A percentile compares a stretch with the other conserved stretches of the same genome.
phyloP scores from a whole-genome alignment of 2,329 filamentous ascomycete genomes.

The Periconia macrospinosa region DNA sequence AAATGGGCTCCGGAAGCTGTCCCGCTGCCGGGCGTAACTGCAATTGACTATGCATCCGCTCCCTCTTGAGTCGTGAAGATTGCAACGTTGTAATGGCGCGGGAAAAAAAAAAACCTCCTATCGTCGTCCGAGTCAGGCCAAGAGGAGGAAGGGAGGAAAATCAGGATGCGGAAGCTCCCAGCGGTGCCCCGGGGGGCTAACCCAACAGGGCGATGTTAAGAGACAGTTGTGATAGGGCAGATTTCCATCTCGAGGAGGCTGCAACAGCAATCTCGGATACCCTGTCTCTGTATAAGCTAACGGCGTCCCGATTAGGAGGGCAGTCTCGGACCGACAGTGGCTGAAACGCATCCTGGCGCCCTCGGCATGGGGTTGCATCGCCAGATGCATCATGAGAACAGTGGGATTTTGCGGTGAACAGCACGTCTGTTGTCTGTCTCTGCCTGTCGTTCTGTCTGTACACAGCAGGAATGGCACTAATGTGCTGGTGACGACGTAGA shows the following conservation, averaged over 20 bases:
- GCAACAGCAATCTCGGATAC: slow-evolving; percentile 23
- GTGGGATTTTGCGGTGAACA: slow-evolving; percentile 16
- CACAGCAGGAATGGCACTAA: too few species aligned
- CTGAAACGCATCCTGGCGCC: slow-evolving; percentile 25
- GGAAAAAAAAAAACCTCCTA: slow-evolving; percentile 11
- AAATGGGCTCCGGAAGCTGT: slow-evolving; percentile 13
- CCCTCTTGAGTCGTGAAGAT: not conserved
- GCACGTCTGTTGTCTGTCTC: too few species aligned
- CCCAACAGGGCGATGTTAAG: slow-evolving; percentile 2
- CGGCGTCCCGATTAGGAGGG: slow-evolving; percentile 5
- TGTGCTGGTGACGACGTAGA: too few species aligned
- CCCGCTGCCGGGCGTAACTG: slow-evolving; percentile 6
- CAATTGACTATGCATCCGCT: too few species aligned
- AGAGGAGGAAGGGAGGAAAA: not conserved
- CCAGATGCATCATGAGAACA: slow-evolving; percentile 13
- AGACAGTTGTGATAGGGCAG: slow-evolving; percentile 12
- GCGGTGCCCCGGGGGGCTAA: slow-evolving; percentile 5
- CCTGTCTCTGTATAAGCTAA: slow-evolving; percentile 21
- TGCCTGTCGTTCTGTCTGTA: too few species aligned
- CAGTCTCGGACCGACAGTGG: slow-evolving; percentile 13
- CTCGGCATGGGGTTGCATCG: slow-evolving; percentile 21
- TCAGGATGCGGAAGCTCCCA: slow-evolving; percentile 21
- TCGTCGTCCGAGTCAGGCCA: too few species aligned
- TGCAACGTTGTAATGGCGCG: slow-evolving; percentile 12
- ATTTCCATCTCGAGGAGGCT: slow-evolving; percentile 18